Percentiles rank a stretch among this genome's conserved stretches.
Evolutionary conservation across 495 filamentous ascomycete genomes (phyloP).

Genomic region (Antarctomyces pellizariae): DNA sequence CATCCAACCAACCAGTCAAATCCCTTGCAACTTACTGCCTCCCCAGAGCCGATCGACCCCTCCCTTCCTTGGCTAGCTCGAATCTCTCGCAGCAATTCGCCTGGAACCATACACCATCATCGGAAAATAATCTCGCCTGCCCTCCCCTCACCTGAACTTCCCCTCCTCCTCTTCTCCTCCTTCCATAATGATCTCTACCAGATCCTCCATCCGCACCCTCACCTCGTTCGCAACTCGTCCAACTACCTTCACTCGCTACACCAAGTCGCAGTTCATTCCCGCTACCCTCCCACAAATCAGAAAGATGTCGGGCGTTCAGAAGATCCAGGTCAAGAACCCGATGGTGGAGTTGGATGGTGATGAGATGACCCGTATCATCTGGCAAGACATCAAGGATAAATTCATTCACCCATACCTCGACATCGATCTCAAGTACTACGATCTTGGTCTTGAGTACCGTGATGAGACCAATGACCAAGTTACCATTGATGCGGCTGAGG

Average conservation of each 20-base stretch:
- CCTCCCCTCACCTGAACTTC: neutral
- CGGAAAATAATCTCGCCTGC: neutral
- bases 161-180: slow-evolving; percentile 13
- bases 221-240: slow-evolving; percentile 1
- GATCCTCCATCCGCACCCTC: slow-evolving; percentile 17
- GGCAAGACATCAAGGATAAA: slow-evolving; percentile 95
- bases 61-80: no score
- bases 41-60: no score
- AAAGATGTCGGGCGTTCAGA: slow-evolving; percentile 17
- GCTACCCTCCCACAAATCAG: neutral
- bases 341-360: slow-evolving; percentile 95
- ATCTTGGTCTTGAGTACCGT: slow-evolving; percentile 82
- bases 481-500: slow-evolving; percentile 81
- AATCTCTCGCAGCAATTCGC: no score
- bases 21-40: no score
- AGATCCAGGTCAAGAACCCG: slow-evolving; percentile 96
- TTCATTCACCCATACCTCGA: slow-evolving; percentile 90
- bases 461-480: slow-evolving; percentile 92
- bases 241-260: neutral
- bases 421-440: slow-evolving; percentile 98
- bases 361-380: slow-evolving; percentile 99
- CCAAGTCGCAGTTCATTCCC: neutral
- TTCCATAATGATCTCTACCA: slow-evolving; percentile 11
- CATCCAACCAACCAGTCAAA: no score
- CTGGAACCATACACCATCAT: no score